Evolutionary conservation across 2,329 filamentous ascomycete genomes (phyloP).

Genomic region (Fusarium sp.): DNA sequence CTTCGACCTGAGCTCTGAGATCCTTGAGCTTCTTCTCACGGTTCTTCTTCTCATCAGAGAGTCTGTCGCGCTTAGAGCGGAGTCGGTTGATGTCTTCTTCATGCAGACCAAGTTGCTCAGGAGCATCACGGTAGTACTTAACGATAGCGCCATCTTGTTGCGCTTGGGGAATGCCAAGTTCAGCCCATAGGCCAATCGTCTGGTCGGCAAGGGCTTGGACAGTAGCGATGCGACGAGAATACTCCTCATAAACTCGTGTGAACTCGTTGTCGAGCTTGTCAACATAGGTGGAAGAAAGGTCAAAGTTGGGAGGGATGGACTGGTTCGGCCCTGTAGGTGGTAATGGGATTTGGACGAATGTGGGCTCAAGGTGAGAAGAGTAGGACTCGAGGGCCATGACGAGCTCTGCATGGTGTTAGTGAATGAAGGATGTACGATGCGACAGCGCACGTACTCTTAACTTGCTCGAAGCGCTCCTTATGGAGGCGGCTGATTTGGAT

Average conservation of each 20-base stretch:
- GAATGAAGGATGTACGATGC: background rate
- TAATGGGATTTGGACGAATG: slow-evolving; percentile 86
- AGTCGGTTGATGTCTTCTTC: slow-evolving; percentile 84
- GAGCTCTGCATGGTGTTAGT: slow-evolving; percentile 72
- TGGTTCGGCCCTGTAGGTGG: slow-evolving; percentile 85
- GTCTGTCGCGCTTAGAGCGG: slow-evolving; percentile 79
- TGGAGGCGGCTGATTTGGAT: slow-evolving; percentile 83
- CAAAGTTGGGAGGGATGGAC: slow-evolving; percentile 83
- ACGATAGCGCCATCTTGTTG: slow-evolving; percentile 91
- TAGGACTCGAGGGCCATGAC: slow-evolving; percentile 95
- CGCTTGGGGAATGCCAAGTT: slow-evolving; percentile 92
- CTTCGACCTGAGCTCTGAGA: slow-evolving; percentile 81
- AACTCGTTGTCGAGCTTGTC: slow-evolving; percentile 90
- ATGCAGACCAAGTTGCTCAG: slow-evolving; percentile 93
- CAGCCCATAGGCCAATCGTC: slow-evolving; percentile 94
- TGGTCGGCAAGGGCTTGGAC: slow-evolving; percentile 83
- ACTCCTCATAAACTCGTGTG: slow-evolving; percentile 95
- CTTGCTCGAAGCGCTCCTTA: slow-evolving; percentile 92
- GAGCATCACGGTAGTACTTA: slow-evolving; percentile 88
- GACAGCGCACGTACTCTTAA: slow-evolving; percentile 76
- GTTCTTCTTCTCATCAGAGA: slow-evolving; percentile 87
- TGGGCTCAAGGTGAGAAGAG: slow-evolving; percentile 91
- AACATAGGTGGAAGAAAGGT: slow-evolving; percentile 92
- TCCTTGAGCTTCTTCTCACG: slow-evolving; percentile 84
- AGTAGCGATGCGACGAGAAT: slow-evolving; percentile 81